Conservation (phyloP, 441 rosid species). For the Adansonia gregorii region DNA sequence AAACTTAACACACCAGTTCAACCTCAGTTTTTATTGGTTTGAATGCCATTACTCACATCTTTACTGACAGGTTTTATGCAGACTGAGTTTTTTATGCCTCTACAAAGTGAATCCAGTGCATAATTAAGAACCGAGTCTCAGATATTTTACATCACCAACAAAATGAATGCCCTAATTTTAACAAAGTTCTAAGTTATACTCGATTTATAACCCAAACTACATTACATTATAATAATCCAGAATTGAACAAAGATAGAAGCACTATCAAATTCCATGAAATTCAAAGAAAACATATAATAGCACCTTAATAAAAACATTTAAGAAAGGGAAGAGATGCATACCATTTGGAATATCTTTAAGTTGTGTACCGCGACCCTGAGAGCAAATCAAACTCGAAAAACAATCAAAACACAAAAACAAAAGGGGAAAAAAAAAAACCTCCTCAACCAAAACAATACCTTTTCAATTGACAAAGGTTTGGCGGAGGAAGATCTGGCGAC, state of each 20-base stretch:
- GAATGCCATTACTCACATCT: not conserved
- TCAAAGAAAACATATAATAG: not conserved
- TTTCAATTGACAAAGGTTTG: constrained; percentile 69
- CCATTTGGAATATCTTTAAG: constrained; percentile 97
- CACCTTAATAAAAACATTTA: not conserved
- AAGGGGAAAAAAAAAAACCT: not conserved
- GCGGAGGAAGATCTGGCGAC: constrained; percentile 50
- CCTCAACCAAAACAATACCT: constrained; percentile 46
- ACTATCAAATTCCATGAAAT: not conserved
- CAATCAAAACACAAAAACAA: constrained; percentile 5
- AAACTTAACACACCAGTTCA: not conserved
- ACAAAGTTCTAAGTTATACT: not conserved
- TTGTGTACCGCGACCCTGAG: constrained; percentile 84
- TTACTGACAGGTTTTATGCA: not conserved
- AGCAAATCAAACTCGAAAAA: constrained; percentile 20
- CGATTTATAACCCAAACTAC: not conserved
- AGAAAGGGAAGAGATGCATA: constrained; percentile 34
- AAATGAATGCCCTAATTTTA: not conserved
- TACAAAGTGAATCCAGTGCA: not conserved
- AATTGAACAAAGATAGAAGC: not conserved
- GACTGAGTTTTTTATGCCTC: not conserved
- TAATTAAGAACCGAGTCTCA: not conserved
- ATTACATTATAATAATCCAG: not conserved
- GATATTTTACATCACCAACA: not conserved
- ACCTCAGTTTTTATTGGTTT: not conserved